These are phyloP conservation scores for Clohesyomyces aquaticus DNA, from an alignment of 495 filamentous ascomycete species.

Conservation along the genomic window DNA sequence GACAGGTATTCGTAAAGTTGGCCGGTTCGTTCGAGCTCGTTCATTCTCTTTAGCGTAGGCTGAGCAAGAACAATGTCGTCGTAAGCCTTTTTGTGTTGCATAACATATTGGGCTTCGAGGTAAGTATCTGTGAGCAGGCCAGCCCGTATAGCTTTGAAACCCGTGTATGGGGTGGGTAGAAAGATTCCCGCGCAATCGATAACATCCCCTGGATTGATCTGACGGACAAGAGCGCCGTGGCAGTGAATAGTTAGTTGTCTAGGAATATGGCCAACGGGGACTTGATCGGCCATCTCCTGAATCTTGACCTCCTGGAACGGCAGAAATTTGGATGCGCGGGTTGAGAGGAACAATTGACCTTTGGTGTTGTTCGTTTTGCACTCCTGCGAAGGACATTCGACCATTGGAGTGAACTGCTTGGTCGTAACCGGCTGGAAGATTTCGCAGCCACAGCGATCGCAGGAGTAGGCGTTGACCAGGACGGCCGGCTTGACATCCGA, in stretches of 20 bases:
- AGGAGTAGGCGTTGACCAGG: conserved; percentile 94
- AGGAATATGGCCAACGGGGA: conserved; percentile 96
- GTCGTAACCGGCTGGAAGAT: conserved; percentile 95
- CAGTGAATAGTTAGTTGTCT: conserved; percentile 86
- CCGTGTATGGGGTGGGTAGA: conserved; percentile 94
- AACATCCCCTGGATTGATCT: conserved; percentile 90
- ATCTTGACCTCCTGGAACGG: conserved; percentile 99
- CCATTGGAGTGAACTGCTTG: conserved; percentile 85
- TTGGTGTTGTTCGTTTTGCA: conserved; percentile 89
- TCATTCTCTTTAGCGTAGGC: conserved; percentile 76
- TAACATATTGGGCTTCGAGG: conserved; percentile 88
- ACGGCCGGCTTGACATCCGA: conserved; percentile 98
- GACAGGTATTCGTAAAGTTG: conserved; percentile 93
- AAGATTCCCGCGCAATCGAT: conserved; percentile 94
- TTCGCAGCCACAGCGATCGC: conserved; percentile 93
- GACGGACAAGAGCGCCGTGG: conserved; percentile 79
- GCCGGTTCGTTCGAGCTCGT: conserved; percentile 75
- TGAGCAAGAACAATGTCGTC: conserved; percentile 80
- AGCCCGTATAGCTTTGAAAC: conserved; percentile 94
- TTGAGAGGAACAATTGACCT: conserved; percentile 90
- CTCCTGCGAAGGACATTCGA: conserved; percentile 81
- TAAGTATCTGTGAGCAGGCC: conserved; percentile 96
- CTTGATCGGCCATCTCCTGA: conserved; percentile 97
- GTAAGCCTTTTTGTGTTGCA: conserved; percentile 97
- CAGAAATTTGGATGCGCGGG: conserved; percentile 92